Evolutionary conservation across 306 rosid genomes (phyloP).

Genomic region (Prosopis cineraria): DNA sequence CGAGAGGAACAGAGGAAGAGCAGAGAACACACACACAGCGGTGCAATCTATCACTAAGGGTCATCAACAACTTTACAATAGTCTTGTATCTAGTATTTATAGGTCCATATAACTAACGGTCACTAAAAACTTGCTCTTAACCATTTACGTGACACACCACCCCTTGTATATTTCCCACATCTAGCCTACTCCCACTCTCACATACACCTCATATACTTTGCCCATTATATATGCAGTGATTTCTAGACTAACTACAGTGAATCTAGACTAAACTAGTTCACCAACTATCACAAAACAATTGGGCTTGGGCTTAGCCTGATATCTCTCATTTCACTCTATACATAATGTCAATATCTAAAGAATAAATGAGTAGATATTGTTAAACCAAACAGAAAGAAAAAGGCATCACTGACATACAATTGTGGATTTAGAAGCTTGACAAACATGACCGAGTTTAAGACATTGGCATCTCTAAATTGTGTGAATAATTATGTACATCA

Average conservation of each 20-base stretch:
- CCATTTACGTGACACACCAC: too few species aligned
- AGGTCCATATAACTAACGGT: too few species aligned
- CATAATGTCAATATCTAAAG: background rate
- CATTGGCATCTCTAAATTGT: background rate
- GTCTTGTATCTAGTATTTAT: too few species aligned
- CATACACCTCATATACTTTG: too few species aligned
- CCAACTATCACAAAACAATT: background rate
- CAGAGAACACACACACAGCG: too few species aligned
- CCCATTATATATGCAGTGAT: background rate
- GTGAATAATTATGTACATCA: conserved; percentile 7
- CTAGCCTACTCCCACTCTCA: too few species aligned
- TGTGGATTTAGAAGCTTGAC: conserved; percentile 10
- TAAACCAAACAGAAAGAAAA: conserved; percentile 8
- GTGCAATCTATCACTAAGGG: too few species aligned
- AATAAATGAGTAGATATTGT: background rate
- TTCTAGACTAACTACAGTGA: background rate
- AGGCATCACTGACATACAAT: background rate
- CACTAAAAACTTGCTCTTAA: too few species aligned
- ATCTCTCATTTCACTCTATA: background rate
- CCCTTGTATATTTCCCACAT: too few species aligned
- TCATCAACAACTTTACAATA: too few species aligned
- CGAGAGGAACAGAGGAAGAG: too few species aligned
- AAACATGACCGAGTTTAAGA: conserved; percentile 10
- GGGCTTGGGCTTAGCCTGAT: background rate
- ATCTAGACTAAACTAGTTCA: background rate